Conservation (phyloP, 257 asterid species). For the Forsythia suspensa region DNA sequence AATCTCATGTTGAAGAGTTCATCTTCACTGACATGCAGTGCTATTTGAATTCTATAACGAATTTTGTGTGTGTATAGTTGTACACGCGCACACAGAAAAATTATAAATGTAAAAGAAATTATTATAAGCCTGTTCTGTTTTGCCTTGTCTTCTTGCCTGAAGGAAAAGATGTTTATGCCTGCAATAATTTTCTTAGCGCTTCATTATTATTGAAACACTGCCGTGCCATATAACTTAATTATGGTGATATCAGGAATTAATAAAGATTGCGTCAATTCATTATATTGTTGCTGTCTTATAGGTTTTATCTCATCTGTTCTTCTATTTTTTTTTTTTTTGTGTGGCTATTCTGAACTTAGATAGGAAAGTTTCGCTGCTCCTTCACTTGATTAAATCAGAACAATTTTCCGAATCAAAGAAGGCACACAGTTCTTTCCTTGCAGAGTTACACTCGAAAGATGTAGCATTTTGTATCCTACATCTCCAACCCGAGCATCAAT, state of each 20-base stretch:
- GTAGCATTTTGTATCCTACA: slow-evolving; percentile 34
- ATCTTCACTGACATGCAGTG: not conserved
- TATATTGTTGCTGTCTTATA: not conserved
- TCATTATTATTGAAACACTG: too few species aligned
- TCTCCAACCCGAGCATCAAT: slow-evolving; percentile 7
- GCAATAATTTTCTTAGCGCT: not conserved
- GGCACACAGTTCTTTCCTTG: slow-evolving; percentile 37
- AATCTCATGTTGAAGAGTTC: slow-evolving; percentile 10
- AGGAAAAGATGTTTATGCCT: slow-evolving; percentile 1
- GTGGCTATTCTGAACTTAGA: slow-evolving; percentile 1
- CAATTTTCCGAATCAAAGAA: slow-evolving; percentile 33
- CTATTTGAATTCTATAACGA: not conserved
- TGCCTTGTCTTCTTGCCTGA: not conserved
- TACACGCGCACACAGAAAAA: too few species aligned
- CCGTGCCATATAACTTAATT: too few species aligned
- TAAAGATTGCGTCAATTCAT: not conserved
- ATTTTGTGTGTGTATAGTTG: not conserved
- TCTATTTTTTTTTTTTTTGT: not conserved
- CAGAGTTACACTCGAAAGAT: slow-evolving; percentile 36
- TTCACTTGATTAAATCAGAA: slow-evolving; percentile 41
- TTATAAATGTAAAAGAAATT: not conserved
- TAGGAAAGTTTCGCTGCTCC: slow-evolving; percentile 28
- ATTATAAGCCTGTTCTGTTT: not conserved
- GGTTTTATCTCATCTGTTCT: slow-evolving; percentile 9
- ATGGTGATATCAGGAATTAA: not conserved